Evolutionary conservation across 2,329 filamentous ascomycete species (phyloP), one percentile per base, ranked within the genome.

Genomic region (Talaromyces piceae): DNA sequence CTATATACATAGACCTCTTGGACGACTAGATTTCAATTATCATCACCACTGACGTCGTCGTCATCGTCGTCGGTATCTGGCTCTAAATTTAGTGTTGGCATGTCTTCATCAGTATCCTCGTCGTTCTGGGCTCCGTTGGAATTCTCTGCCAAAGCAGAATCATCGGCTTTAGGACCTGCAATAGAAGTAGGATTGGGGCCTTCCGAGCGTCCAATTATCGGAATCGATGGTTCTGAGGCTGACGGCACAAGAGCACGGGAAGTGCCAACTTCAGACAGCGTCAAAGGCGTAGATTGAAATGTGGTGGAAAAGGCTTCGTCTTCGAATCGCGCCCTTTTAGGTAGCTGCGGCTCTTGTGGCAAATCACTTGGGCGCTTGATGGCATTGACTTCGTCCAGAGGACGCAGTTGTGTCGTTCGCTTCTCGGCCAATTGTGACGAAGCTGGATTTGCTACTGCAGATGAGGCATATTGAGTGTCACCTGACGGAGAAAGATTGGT

Each of bases 51-150:
- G 27, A 73, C 70, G 45, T 72, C 71, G 3, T n/a, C n/a, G n/a
- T 74, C 70, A 4, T 73, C 72, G 27, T 73, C 70, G 45, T 72
- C 71, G 3, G 72, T 73, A 56, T 74, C 73, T n/a, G 71, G 58
- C 16, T 72, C 72, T n/a, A 73, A 59, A 52, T 75, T 70, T 37
- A 78, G 63, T 26, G 71, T 67, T 2, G 76, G 76, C 54, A 77
- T 69, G 49, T 76, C 76, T 55, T 74, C 74, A 52, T 73, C 75
- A 53, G 70, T 74, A 27, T 70, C 69, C 47, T 72, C 69, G 25
- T 65, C 69, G 16, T 58, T 57, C 26, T 58, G 25, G 31, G 48
- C 23, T 9, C 28, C 18, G 16, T 2, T 5, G 5, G 20, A 41
- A 31, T 6, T n/a, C 41, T 41, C 25, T n/a, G 30, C 9, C 20